Evolutionary conservation across 1,284 basidiomycete genomes (phyloP).

Genomic region (Austroboletus niveus): DNA sequence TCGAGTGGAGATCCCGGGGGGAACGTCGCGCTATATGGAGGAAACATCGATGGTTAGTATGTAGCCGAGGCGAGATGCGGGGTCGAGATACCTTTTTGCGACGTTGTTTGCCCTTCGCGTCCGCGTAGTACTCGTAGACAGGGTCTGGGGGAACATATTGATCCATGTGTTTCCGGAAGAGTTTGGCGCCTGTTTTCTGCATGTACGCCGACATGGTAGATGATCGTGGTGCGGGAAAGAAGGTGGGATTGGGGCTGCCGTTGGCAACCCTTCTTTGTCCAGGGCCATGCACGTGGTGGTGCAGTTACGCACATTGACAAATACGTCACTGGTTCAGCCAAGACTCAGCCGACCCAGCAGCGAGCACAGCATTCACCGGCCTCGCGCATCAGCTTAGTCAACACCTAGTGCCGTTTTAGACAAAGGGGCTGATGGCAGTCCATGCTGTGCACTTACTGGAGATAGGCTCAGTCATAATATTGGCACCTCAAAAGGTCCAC

Average conservation of each 20-base stretch:
- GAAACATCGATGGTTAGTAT: background rate
- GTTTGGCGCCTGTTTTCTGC: slow-evolving; percentile 48
- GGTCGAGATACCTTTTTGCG: slow-evolving; percentile 56
- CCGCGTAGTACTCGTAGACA: slow-evolving; percentile 73
- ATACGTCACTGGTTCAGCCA: slow-evolving; percentile 15
- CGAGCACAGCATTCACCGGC: slow-evolving; percentile 3
- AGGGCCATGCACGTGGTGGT: background rate
- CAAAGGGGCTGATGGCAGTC: background rate
- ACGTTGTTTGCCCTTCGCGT: slow-evolving; percentile 64
- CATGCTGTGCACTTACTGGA: background rate
- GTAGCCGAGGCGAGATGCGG: background rate
- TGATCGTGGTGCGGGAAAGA: slow-evolving; percentile 1
- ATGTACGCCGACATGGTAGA: slow-evolving; percentile 38
- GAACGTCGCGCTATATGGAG: slow-evolving; percentile 57
- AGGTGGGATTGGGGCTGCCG: background rate
- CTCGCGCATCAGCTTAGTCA: background rate
- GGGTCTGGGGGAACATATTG: slow-evolving; percentile 75
- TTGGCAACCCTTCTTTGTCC: background rate
- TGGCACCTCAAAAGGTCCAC: background rate
- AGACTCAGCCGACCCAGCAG: too few species aligned
- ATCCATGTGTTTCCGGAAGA: slow-evolving; percentile 63
- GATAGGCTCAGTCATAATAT: background rate
- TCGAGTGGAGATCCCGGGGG: slow-evolving; percentile 74
- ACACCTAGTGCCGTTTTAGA: background rate
- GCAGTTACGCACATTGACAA: slow-evolving; percentile 3